These are phyloP conservation scores for Umbelopsis ramanniana DNA, from an alignment of 192 early-diverging fungal genomes.

Conservation along the genomic window DNA sequence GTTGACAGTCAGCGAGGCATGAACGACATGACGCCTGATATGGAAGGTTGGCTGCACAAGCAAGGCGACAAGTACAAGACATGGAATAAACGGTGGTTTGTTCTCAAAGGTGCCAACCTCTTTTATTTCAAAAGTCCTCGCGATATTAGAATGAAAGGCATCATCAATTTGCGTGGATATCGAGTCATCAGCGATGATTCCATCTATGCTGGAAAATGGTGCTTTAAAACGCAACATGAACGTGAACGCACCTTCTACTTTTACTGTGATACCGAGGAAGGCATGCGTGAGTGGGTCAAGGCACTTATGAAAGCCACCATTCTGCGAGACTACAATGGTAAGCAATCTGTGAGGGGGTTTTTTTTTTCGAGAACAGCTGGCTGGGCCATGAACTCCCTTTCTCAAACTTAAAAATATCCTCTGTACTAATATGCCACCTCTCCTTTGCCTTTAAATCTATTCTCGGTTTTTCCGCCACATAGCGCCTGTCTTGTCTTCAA, in stretches of 20 bases:
- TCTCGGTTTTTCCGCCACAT: background rate
- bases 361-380: constrained; percentile 21
- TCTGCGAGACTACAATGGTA: constrained; percentile 52
- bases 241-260: constrained; percentile 61
- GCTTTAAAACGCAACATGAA: constrained; percentile 63
- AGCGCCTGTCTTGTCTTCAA: constrained; percentile 61
- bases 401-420: no score
- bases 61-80: constrained; percentile 55
- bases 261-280: constrained; percentile 54
- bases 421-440: no score
- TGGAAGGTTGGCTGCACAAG: constrained; percentile 60
- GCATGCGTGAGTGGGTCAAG: constrained; percentile 60
- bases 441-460: background rate
- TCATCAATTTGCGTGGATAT: constrained; percentile 65
- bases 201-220: constrained; percentile 62
- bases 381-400: background rate
- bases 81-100: constrained; percentile 62
- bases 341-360: background rate
- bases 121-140: constrained; percentile 57
- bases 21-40: constrained; percentile 42
- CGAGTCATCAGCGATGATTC: constrained; percentile 59
- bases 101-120: constrained; percentile 56
- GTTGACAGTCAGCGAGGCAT: constrained; percentile 22
- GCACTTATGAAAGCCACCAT: constrained; percentile 68
- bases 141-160: constrained; percentile 58